Percentiles rank a stretch among this genome's conserved stretches.
Evolutionary conservation across 768 basidiomycete species (phyloP).

Genomic region (Lenzites betulinus): DNA sequence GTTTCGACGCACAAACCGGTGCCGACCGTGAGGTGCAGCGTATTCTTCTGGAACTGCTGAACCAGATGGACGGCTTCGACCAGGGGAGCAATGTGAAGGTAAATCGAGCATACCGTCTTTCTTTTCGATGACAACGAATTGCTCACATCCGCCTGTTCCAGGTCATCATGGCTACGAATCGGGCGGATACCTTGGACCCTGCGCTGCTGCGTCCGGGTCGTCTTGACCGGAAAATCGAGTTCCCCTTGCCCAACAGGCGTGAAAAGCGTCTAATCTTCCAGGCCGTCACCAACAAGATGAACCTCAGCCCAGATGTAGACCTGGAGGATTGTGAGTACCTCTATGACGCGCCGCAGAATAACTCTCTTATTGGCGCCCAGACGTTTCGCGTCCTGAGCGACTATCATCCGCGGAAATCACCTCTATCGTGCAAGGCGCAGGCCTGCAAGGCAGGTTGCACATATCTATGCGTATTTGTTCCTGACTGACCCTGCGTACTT

Average conservation of each 20-base stretch:
- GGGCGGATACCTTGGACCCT: conserved; percentile 96
- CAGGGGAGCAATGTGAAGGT: conserved; percentile 99
- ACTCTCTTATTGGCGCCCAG: conserved; percentile 43
- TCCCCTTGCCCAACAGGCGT: conserved; percentile 90
- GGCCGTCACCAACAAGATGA: conserved; percentile 97
- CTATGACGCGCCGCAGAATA: background rate
- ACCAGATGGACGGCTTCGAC: conserved; percentile 99
- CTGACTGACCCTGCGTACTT: background rate
- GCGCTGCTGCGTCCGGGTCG: conserved; percentile 97
- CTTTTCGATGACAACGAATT: conserved; percentile 1
- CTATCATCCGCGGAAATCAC: conserved; percentile 95
- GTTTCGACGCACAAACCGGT: conserved; percentile 99
- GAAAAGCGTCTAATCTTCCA: conserved; percentile 99
- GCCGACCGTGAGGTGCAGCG: conserved; percentile 99
- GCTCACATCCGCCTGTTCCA: conserved; percentile 35
- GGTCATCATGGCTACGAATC: conserved; percentile 99
- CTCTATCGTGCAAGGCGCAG: conserved; percentile 95
- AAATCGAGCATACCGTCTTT: conserved; percentile 14
- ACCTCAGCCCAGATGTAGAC: conserved; percentile 95
- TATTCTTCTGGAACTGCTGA: conserved; percentile 93
- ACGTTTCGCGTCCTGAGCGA: conserved; percentile 95
- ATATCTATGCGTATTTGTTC: background rate
- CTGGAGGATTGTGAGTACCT: conserved; percentile 87
- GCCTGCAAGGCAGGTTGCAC: conserved; percentile 74
- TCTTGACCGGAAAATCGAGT: conserved; percentile 98